Evolutionary conservation across 108 stramenopile genomes (phyloP), one percentile per base, ranked within the genome.

Genomic region (Fragilaria radians): DNA sequence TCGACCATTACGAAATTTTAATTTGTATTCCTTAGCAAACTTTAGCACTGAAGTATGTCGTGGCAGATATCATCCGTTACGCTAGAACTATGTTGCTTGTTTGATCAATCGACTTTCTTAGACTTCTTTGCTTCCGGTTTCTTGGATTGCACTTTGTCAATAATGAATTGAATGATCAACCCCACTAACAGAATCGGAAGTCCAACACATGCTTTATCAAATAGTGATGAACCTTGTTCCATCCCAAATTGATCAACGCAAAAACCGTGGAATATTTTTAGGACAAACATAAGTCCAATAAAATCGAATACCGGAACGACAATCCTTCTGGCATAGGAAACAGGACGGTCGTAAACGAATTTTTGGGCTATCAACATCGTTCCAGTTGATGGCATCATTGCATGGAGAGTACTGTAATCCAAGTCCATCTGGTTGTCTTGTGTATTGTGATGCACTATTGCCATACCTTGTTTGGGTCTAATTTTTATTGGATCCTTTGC

Each of bases 361-460:
- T 91, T 94, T 50, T 81, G 83, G 32, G 88, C 93, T 27, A 90
- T 67, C 57, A 85, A 94, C 28, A 80, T 72, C 21, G 34, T 45
- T 4, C 50, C 71, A 4, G 30, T 48, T 23, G 68, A 21, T 17
- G 70, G 69, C 49, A 90, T 47, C 62, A 90, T 65, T 4, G 79
- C 85, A 57, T 90, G 79, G 36, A 94, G 32, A 17, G 89, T 76
- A 22, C 61, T 66, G 46, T 48, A 14, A 59, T 94, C 93, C 14
- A 91, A 63, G 4, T 82, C 53, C 36, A 42, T 42, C 46, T 75
- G 68, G 5, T 83, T 76, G 29, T 84, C 80, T 62, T 87, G 76
- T 22, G 81, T 79, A 65, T 87, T 87, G 70, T 94, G 93, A 74
- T 90, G 87, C 34, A 94, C 87, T 17, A 94, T 72, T 7, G 88